phyloP scores from a whole-genome alignment of 1,139 yeast genomes.

The Yamadazyma blattariae region DNA sequence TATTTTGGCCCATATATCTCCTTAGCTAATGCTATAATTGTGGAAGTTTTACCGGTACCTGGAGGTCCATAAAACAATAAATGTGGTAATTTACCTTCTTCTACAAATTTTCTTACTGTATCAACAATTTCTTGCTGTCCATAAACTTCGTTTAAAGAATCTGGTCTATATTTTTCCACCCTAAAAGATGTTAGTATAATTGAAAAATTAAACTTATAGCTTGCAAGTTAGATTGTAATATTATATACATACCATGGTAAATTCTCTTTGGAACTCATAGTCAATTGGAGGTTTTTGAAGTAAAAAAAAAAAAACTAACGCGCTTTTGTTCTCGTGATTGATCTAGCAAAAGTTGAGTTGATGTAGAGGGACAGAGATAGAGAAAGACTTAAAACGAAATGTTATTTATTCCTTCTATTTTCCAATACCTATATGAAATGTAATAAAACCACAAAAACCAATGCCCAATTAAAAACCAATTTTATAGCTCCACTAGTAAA shows the following conservation, averaged over 20 bases:
- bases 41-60: slow-evolving; percentile 96
- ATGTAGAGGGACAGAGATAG: too few relatives aligned
- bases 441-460: slow-evolving; percentile 5
- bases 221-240: too few relatives aligned
- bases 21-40: slow-evolving; percentile 84
- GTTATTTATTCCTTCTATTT: not conserved
- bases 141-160: slow-evolving; percentile 75
- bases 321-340: too few relatives aligned
- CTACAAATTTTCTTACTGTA: slow-evolving; percentile 79
- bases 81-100: slow-evolving; percentile 84
- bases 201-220: too few relatives aligned
- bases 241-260: slow-evolving; percentile 10
- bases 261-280: slow-evolving; percentile 8
- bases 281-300: too few relatives aligned
- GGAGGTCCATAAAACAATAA: slow-evolving; percentile 95
- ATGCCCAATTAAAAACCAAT: slow-evolving; percentile 1
- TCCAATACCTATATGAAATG: slow-evolving; percentile 1
- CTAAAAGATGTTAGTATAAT: slow-evolving; percentile 30
- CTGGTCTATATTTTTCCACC: slow-evolving; percentile 97
- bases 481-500: slow-evolving; percentile 5
- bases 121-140: slow-evolving; percentile 88
- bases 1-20: slow-evolving; percentile 89
- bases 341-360: too few relatives aligned
- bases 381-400: too few relatives aligned
- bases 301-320: not conserved